phyloP scores from a whole-genome alignment of 2,329 filamentous ascomycete genomes.

The Aspergillus novoparasiticus region DNA sequence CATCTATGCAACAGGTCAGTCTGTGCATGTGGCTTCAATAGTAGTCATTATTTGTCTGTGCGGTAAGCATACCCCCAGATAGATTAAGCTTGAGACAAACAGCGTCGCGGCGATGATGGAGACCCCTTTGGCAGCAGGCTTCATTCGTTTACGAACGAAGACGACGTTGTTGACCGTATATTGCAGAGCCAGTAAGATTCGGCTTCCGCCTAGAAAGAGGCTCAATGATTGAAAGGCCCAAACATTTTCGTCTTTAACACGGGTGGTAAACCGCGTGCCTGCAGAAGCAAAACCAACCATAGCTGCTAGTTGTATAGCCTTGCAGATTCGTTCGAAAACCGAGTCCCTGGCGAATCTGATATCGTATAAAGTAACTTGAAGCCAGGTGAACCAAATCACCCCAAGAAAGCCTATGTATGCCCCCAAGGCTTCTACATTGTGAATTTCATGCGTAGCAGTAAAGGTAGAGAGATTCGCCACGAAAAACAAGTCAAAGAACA shows the following conservation, averaged over 20 bases:
- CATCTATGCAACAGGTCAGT: slow-evolving; percentile 29
- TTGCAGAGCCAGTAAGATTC: slow-evolving; percentile 57
- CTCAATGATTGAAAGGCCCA: slow-evolving; percentile 49
- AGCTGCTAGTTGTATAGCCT: slow-evolving; percentile 63
- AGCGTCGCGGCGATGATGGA: slow-evolving; percentile 33
- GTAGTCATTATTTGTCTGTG: background rate
- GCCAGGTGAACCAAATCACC: slow-evolving; percentile 70
- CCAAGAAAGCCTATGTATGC: slow-evolving; percentile 58
- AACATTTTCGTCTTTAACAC: slow-evolving; percentile 41
- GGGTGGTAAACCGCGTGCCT: slow-evolving; percentile 50
- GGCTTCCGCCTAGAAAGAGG: slow-evolving; percentile 53
- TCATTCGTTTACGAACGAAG: slow-evolving; percentile 32
- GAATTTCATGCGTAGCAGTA: slow-evolving; percentile 58
- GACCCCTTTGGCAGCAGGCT: slow-evolving; percentile 29
- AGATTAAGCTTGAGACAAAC: slow-evolving; percentile 29
- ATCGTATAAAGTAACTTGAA: slow-evolving; percentile 65
- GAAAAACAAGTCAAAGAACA: slow-evolving; percentile 65
- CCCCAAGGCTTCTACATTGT: slow-evolving; percentile 47
- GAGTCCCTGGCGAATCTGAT: slow-evolving; percentile 67
- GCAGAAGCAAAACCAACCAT: slow-evolving; percentile 68
- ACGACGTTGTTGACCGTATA: slow-evolving; percentile 47
- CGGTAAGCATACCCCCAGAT: slow-evolving; percentile 29
- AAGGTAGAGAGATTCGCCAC: slow-evolving; percentile 69
- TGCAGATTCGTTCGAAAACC: slow-evolving; percentile 62
- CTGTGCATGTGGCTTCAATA: background rate